Evolutionary conservation across 2,329 filamentous ascomycete species (phyloP).

Genomic region (Cadophora sp.): DNA sequence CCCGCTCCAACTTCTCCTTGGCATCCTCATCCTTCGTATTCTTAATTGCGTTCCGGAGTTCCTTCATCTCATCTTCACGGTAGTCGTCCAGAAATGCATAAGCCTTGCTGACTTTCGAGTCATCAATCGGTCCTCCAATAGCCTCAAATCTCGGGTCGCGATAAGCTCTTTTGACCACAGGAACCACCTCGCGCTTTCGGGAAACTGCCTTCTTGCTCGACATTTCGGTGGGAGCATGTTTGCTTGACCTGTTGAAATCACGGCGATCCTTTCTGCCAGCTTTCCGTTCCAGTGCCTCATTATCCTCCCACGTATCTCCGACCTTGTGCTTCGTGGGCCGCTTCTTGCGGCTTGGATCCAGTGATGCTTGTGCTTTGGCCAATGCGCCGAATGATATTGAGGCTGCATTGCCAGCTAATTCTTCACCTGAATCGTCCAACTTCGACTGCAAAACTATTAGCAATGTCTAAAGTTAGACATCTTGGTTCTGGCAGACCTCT

Average conservation of each 20-base stretch:
- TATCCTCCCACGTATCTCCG: constrained; percentile 44
- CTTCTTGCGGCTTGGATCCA: constrained; percentile 49
- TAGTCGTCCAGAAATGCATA: constrained; percentile 92
- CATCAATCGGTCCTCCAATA: constrained; percentile 61
- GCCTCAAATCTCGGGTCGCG: constrained; percentile 92
- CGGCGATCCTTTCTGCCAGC: constrained; percentile 47
- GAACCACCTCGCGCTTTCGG: constrained; percentile 77
- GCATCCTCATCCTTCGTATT: constrained; percentile 69
- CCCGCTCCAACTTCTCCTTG: constrained; percentile 74
- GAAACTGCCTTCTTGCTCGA: constrained; percentile 85
- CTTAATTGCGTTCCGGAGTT: constrained; percentile 72
- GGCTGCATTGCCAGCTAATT: constrained; percentile 47
- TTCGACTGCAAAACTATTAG: constrained; percentile 23
- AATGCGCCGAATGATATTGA: constrained; percentile 88
- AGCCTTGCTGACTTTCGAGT: constrained; percentile 67
- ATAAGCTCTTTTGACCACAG: constrained; percentile 60
- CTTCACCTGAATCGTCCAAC: constrained; percentile 33
- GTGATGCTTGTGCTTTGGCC: constrained; percentile 79
- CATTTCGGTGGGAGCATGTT: constrained; percentile 87
- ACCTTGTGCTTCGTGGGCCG: constrained; percentile 47
- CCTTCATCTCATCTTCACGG: constrained; percentile 79
- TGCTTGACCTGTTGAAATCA: constrained; percentile 66
- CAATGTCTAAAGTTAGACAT: not conserved
- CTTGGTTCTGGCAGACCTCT: constrained; percentile 20
- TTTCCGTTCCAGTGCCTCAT: constrained; percentile 51